Evolutionary conservation across 2,329 filamentous ascomycete species (phyloP).

Genomic region (Botrytis porri): DNA sequence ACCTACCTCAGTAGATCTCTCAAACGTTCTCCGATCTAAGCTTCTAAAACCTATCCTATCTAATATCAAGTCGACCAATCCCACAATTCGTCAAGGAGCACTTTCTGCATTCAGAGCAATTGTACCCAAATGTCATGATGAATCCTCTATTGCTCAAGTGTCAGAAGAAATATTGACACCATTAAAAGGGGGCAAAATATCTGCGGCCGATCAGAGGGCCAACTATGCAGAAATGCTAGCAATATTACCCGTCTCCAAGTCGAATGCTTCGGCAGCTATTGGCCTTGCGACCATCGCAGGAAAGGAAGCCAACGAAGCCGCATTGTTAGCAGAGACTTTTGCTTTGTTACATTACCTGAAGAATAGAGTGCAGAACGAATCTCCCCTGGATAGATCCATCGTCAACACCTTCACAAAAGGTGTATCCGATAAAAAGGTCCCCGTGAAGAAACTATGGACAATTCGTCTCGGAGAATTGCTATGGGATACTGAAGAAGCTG

Average conservation of each 20-base stretch:
- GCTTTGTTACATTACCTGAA: conserved; percentile 65
- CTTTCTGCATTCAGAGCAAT: conserved; percentile 70
- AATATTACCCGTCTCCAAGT: conserved; percentile 56
- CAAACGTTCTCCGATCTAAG: conserved; percentile 65
- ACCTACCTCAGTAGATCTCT: conserved; percentile 70
- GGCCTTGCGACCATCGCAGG: conserved; percentile 65
- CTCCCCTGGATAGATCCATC: conserved; percentile 62
- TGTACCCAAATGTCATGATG: conserved; percentile 59
- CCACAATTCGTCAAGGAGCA: conserved; percentile 70
- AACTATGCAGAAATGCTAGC: conserved; percentile 79
- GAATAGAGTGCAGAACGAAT: conserved; percentile 58
- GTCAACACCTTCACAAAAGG: conserved; percentile 76
- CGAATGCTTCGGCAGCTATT: conserved; percentile 61
- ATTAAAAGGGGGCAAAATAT: conserved; percentile 78
- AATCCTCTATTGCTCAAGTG: conserved; percentile 60
- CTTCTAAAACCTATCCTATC: conserved; percentile 85
- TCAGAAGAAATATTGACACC: conserved; percentile 75
- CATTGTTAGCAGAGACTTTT: conserved; percentile 71
- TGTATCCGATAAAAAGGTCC: conserved; percentile 77
- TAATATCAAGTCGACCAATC: conserved; percentile 87
- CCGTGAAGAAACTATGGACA: conserved; percentile 77
- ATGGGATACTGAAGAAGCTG: conserved; percentile 51
- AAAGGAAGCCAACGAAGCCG: conserved; percentile 87
- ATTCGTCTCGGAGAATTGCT: conserved; percentile 70
- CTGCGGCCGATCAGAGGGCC: conserved; percentile 79